Percentiles rank a stretch among this genome's conserved stretches.
These are phyloP conservation scores for Lichtheimia ornata DNA, from an alignment of 371 early-diverging fungal species.

Conservation along the genomic window DNA sequence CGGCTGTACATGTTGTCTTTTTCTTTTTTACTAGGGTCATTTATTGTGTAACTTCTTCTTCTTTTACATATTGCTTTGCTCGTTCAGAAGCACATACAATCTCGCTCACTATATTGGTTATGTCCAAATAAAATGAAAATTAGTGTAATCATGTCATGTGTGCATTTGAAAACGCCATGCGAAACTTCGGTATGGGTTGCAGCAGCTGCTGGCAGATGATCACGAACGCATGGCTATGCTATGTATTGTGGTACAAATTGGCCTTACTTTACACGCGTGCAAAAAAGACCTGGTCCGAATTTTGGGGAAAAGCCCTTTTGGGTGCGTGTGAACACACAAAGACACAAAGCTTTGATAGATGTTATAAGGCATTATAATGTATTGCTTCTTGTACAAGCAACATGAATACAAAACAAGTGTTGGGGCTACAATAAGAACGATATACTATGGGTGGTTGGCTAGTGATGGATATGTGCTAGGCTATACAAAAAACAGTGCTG, in stretches of 20 bases:
- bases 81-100: background rate
- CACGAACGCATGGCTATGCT: background rate
- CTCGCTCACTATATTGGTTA: background rate
- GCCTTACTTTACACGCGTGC: background rate
- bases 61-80: background rate
- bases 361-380: background rate
- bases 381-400: background rate
- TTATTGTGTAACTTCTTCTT: conserved; percentile 1
- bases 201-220: background rate
- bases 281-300: background rate
- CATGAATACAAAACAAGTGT: background rate
- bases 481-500: background rate
- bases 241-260: background rate
- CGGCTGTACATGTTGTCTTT: background rate
- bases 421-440: no score
- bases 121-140: background rate
- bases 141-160: background rate
- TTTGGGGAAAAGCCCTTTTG: background rate
- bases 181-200: background rate
- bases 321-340: background rate
- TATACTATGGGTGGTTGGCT: background rate
- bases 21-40: background rate
- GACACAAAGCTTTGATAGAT: background rate
- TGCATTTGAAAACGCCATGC: background rate
- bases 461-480: background rate